phyloP scores from a whole-genome alignment of 2,329 filamentous ascomycete species.

The Paracorniculantispora psalliotae region DNA sequence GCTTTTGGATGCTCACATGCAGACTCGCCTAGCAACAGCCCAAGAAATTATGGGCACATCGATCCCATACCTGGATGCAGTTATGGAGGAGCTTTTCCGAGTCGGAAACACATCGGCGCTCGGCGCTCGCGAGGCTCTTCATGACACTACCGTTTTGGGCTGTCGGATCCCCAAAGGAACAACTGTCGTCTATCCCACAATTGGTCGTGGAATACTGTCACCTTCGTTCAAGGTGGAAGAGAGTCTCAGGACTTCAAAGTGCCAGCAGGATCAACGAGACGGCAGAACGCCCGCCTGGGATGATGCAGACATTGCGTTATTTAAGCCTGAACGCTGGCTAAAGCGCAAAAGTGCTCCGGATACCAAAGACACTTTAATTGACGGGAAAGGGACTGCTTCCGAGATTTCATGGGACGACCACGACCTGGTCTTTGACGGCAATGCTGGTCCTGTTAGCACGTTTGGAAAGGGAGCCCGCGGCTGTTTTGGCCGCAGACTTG shows the following conservation, averaged over 20 bases:
- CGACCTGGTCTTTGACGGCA: neutral
- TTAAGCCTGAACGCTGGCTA: neutral
- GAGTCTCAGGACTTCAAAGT: neutral
- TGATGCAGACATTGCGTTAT: neutral
- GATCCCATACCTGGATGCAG: slow-evolving; percentile 32
- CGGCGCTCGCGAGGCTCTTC: slow-evolving; percentile 23
- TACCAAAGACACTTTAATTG: neutral
- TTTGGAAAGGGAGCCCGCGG: neutral
- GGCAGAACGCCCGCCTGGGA: neutral
- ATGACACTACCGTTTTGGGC: slow-evolving; percentile 31
- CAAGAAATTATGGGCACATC: slow-evolving; percentile 24
- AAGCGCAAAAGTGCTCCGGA: neutral
- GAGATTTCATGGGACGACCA: neutral
- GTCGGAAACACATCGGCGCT: slow-evolving; percentile 22
- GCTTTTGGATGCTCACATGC: neutral
- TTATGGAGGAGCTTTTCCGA: slow-evolving; percentile 33
- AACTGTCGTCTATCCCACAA: slow-evolving; percentile 21
- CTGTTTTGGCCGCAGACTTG: neutral
- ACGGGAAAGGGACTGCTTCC: neutral
- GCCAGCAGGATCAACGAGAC: neutral
- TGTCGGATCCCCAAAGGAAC: slow-evolving; percentile 30
- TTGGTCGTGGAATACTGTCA: slow-evolving; percentile 23
- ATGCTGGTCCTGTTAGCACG: neutral
- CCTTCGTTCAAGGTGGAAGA: slow-evolving; percentile 20
- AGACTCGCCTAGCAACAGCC: slow-evolving; percentile 17